Conservation (phyloP, 495 filamentous ascomycete species). For the Xylaria bambusicola region DNA sequence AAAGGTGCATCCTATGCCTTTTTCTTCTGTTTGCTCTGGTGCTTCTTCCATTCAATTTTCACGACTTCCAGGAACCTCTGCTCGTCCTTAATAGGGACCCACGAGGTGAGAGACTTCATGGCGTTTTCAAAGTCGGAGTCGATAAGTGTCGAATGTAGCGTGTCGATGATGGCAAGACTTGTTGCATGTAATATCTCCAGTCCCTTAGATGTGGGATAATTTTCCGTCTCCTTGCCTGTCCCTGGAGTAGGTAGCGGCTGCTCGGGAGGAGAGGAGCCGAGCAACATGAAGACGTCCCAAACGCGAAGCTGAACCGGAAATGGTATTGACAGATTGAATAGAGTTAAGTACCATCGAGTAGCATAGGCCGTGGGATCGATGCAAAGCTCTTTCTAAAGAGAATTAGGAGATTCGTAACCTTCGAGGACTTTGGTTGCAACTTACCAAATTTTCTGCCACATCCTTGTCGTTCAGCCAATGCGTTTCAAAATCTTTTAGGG, state of each 20-base stretch:
- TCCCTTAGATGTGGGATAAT: constrained; percentile 44
- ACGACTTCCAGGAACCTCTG: constrained; percentile 93
- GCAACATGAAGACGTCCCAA: constrained; percentile 98
- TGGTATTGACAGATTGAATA: constrained; percentile 97
- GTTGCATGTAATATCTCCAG: constrained; percentile 91
- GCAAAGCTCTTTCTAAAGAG: constrained; percentile 65
- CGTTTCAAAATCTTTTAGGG: constrained; percentile 83
- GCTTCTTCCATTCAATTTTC: constrained; percentile 86
- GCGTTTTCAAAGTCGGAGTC: constrained; percentile 96
- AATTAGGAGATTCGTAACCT: constrained; percentile 18
- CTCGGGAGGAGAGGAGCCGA: constrained; percentile 55
- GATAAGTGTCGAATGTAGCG: constrained; percentile 85
- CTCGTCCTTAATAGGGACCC: constrained; percentile 93
- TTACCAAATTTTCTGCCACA: constrained; percentile 76
- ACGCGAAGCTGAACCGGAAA: constrained; percentile 97
- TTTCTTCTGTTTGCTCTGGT: constrained; percentile 44
- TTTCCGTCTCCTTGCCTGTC: constrained; percentile 17
- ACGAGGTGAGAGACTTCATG: constrained; percentile 96
- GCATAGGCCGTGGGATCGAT: constrained; percentile 92
- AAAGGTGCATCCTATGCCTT: constrained; percentile 28
- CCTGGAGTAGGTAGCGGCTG: not conserved
- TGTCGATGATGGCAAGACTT: constrained; percentile 87
- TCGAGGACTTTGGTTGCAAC: constrained; percentile 32
- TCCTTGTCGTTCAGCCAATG: constrained; percentile 78
- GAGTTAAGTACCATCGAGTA: constrained; percentile 94